Conservation (phyloP, 1,284 basidiomycete species). For the Marasmius tenuissimus region DNA sequence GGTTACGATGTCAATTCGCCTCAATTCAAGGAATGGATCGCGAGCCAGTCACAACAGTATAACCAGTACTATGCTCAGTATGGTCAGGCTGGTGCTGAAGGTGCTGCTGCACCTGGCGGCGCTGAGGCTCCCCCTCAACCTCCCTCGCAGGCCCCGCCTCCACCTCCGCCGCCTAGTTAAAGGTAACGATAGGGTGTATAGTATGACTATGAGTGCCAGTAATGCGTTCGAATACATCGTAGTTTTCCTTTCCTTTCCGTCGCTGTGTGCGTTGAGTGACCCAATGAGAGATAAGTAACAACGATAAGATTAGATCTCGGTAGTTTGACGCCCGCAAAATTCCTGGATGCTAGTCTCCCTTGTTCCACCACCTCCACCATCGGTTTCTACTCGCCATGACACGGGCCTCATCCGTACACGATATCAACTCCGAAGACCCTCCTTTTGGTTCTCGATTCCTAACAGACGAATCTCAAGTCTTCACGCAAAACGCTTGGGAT, state of each 20-base stretch:
- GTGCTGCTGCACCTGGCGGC: constrained; percentile 15
- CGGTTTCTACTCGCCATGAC: not conserved
- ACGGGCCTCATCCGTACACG: constrained; percentile 11
- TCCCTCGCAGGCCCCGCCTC: constrained; percentile 34
- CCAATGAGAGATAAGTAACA: no score
- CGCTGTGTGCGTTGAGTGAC: no score
- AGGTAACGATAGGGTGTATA: not conserved
- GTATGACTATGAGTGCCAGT: no score
- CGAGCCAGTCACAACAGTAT: constrained; percentile 69
- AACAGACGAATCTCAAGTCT: constrained; percentile 62
- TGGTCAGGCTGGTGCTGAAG: constrained; percentile 18
- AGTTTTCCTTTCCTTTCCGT: no score
- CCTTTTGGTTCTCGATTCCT: constrained; percentile 50
- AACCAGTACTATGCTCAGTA: constrained; percentile 62
- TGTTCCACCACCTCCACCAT: not conserved
- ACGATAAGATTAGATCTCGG: no score
- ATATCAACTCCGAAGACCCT: constrained; percentile 4
- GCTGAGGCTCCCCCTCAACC: constrained; percentile 23
- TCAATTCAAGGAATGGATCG: constrained; percentile 79
- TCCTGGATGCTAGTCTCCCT: not conserved
- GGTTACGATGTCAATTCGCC: constrained; percentile 86
- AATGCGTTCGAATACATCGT: no score
- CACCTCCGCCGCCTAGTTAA: constrained; percentile 22
- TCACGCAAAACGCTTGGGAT: constrained; percentile 85
- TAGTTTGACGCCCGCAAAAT: no score